A percentile compares a stretch with the other conserved stretches of the same genome.
These are phyloP conservation scores for Spironucleus salmonicida DNA, from an alignment of 208 protist species.

Conservation along the genomic window DNA sequence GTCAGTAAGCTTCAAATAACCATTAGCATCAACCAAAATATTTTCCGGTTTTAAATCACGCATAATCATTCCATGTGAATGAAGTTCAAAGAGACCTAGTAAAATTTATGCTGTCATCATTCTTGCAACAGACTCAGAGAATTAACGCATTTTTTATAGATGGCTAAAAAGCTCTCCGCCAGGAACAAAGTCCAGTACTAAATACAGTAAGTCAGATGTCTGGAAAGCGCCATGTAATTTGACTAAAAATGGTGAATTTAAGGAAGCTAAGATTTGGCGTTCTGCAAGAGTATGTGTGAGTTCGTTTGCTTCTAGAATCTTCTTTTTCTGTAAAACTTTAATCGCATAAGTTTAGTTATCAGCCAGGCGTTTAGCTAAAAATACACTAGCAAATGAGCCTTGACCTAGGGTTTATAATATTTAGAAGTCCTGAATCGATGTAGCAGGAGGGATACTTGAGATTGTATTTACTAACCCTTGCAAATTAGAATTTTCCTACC, in stretches of 20 bases:
- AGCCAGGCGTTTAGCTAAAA: background rate
- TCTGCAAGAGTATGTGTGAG: constrained; percentile 48
- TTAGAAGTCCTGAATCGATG: background rate
- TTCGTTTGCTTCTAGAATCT: constrained; percentile 44
- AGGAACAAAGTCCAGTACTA: constrained; percentile 55
- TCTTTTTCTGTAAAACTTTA: constrained; percentile 49
- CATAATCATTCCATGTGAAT: constrained; percentile 45
- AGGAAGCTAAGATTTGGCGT: constrained; percentile 36
- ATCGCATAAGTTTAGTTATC: constrained; percentile 40
- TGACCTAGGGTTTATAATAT: background rate
- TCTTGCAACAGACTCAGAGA: constrained; percentile 30
- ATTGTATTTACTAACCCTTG: no score
- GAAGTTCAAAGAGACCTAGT: constrained; percentile 47
- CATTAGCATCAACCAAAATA: constrained; percentile 49
- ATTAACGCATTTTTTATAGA: constrained; percentile 35
- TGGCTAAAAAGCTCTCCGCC: constrained; percentile 56
- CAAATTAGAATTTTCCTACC: no score
- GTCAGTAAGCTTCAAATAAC: constrained; percentile 68
- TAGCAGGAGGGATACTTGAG: no score
- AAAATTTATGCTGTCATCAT: constrained; percentile 48
- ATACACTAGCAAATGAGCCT: constrained; percentile 27
- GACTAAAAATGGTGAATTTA: constrained; percentile 51
- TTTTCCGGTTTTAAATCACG: constrained; percentile 57
- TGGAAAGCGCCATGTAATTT: constrained; percentile 48
- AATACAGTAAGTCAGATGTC: constrained; percentile 45